Percentiles rank a stretch among this genome's conserved stretches.
These are phyloP conservation scores for Austroboletus festivus DNA, from an alignment of 768 basidiomycete genomes.

Conservation along the genomic window DNA sequence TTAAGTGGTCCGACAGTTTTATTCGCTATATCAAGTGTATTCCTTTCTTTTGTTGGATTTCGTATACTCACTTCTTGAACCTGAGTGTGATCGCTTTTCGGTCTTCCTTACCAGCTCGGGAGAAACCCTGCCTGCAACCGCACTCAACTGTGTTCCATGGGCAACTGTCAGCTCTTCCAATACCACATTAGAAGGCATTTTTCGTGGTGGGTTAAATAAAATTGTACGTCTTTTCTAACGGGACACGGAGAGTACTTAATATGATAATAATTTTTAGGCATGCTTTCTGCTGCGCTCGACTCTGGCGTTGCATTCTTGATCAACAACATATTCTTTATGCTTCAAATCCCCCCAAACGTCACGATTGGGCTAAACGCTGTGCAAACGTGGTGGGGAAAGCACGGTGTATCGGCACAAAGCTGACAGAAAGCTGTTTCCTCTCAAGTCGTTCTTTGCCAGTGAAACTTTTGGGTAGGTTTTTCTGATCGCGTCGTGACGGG, in stretches of 20 bases:
- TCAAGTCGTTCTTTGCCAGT: slow-evolving; percentile 9
- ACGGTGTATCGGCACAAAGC: slow-evolving; percentile 32
- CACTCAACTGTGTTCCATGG: slow-evolving; percentile 68
- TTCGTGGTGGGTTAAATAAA: slow-evolving; percentile 64
- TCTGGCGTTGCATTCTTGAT: slow-evolving; percentile 61
- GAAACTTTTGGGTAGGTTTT: slow-evolving; percentile 28
- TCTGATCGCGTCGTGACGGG: background rate
- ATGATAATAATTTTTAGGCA: slow-evolving; percentile 37
- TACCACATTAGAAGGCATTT: slow-evolving; percentile 57
- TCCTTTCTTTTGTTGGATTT: too few relatives aligned
- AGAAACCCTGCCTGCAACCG: slow-evolving; percentile 61
- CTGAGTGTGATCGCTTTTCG: slow-evolving; percentile 32
- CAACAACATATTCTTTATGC: slow-evolving; percentile 54
- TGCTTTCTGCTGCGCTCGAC: slow-evolving; percentile 71
- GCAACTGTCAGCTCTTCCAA: slow-evolving; percentile 63
- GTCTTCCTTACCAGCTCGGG: slow-evolving; percentile 56
- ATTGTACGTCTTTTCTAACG: slow-evolving; percentile 23
- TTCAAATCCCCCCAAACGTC: slow-evolving; percentile 64
- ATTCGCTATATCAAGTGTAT: slow-evolving; percentile 63
- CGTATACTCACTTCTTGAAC: too few relatives aligned
- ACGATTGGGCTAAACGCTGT: slow-evolving; percentile 52
- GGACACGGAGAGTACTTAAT: background rate
- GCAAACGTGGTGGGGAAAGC: slow-evolving; percentile 74
- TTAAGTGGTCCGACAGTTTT: slow-evolving; percentile 61
- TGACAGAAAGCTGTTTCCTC: slow-evolving; percentile 11